phyloP scores from a whole-genome alignment of 2,329 filamentous ascomycete genomes.

The Aspergillus bombycis region DNA sequence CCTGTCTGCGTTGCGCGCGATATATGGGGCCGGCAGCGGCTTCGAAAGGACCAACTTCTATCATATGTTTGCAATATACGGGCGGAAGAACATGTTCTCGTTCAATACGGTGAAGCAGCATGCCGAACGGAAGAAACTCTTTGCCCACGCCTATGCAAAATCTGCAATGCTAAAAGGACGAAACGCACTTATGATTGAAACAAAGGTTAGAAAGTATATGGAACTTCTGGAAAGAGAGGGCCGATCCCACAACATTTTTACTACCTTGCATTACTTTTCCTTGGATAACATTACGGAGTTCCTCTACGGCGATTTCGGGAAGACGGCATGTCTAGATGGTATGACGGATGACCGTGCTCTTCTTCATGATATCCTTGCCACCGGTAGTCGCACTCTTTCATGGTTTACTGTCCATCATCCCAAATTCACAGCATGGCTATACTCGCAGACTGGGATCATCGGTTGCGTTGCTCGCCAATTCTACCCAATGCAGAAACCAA shows the following conservation, averaged over 20 bases:
- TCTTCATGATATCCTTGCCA: slow-evolving; percentile 54
- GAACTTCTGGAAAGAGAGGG: slow-evolving; percentile 43
- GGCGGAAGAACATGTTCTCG: slow-evolving; percentile 56
- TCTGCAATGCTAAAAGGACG: slow-evolving; percentile 44
- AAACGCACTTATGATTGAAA: slow-evolving; percentile 40
- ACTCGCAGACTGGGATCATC: slow-evolving; percentile 43
- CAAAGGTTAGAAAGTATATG: slow-evolving; percentile 47
- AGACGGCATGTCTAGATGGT: slow-evolving; percentile 49
- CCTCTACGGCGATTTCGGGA: slow-evolving; percentile 52
- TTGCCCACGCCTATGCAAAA: slow-evolving; percentile 59
- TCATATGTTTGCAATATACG: slow-evolving; percentile 60
- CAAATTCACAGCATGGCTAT: slow-evolving; percentile 53
- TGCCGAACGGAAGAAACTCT: slow-evolving; percentile 55
- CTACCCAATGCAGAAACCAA: slow-evolving; percentile 55
- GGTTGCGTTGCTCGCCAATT: slow-evolving; percentile 39
- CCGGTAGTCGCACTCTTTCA: slow-evolving; percentile 48
- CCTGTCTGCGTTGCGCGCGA: slow-evolving; percentile 53
- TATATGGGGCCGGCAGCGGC: slow-evolving; percentile 58
- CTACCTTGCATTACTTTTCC: slow-evolving; percentile 56
- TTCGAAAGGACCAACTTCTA: slow-evolving; percentile 58
- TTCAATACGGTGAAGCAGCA: slow-evolving; percentile 51
- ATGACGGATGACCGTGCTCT: slow-evolving; percentile 42
- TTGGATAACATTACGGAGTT: slow-evolving; percentile 58
- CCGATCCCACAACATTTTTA: slow-evolving; percentile 49
- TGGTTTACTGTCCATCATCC: slow-evolving; percentile 56